Conservation (phyloP, 2,329 filamentous ascomycete genomes). For the Aspergillus pseudoviridinutans region DNA sequence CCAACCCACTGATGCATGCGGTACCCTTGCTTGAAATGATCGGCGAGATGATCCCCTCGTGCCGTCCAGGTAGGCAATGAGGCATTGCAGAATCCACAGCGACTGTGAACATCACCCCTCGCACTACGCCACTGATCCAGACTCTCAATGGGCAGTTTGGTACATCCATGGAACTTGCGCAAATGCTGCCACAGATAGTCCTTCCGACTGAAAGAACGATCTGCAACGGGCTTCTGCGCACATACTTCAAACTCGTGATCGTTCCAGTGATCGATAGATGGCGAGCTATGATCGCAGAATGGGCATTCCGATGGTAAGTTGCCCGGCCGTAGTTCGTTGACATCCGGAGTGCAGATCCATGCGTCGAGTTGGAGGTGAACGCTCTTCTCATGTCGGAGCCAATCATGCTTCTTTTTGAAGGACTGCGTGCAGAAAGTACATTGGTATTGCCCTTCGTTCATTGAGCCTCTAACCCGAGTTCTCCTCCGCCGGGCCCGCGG, state of each 20-base stretch:
- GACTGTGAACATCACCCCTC: slow-evolving; percentile 48
- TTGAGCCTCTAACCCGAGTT: not conserved
- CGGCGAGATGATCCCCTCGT: slow-evolving; percentile 51
- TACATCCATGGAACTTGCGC: slow-evolving; percentile 52
- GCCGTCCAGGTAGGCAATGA: slow-evolving; percentile 50
- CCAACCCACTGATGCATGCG: slow-evolving; percentile 55
- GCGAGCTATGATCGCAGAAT: slow-evolving; percentile 47
- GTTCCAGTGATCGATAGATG: slow-evolving; percentile 45
- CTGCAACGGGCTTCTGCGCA: slow-evolving; percentile 47
- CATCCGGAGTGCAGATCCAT: slow-evolving; percentile 29
- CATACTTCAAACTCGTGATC: slow-evolving; percentile 53
- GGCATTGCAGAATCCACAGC: slow-evolving; percentile 52
- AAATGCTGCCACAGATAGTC: slow-evolving; percentile 57
- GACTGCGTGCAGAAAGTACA: slow-evolving; percentile 49
- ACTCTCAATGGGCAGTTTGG: slow-evolving; percentile 45
- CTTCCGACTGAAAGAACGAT: slow-evolving; percentile 54
- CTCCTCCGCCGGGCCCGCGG: slow-evolving; percentile 6
- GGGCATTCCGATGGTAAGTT: slow-evolving; percentile 33
- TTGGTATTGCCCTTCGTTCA: slow-evolving; percentile 28
- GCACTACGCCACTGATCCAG: slow-evolving; percentile 55
- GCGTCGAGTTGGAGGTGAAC: slow-evolving; percentile 48
- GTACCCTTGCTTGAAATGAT: slow-evolving; percentile 52
- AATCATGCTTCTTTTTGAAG: slow-evolving; percentile 50
- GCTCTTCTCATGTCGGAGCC: slow-evolving; percentile 49
- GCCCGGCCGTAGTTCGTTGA: slow-evolving; percentile 13